Base-by-base conservation (phyloP, 768 basidiomycete genomes). In the Boletus barrowsii region DNA sequence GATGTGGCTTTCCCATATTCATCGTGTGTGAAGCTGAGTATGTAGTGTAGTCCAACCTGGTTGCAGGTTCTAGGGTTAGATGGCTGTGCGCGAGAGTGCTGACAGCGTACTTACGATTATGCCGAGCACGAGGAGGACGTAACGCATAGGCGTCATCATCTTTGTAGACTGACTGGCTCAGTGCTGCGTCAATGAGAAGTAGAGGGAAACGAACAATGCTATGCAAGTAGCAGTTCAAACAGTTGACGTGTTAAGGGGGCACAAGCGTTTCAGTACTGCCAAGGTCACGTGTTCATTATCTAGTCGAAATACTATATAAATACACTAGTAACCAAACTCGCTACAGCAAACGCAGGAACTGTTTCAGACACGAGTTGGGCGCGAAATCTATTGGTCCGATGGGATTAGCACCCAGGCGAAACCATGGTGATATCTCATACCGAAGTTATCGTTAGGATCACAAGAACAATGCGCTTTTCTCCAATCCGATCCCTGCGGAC, bases 401-500 rank as follows among this genome's bases (percentile, higher is more conserved):
- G 24, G 40, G 17, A 20, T 70, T 30, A 67, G 56, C 40, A 35
- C 22, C 4, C 11, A 18, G 10, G 42, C 44, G 18, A 22, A 44
- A 51, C 1, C 20, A 32, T 2, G 33, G 30, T 35, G 45, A 14
- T 44, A 43, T 39, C 11, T 64, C 83, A 53, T 62, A 87, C 88
- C 88, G 57, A 90, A 90, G 69, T 85, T 90, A 44, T 92, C 82
- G 17, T 74, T 69, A 17, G 76, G 73, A 58, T 90, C 84, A 66
- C 93, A 97, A 82, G 89, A 93, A 63, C 94, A 96, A 66, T 88
- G 93, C 35, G 91, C 91, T 55, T 77, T 78, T 47, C 76, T 75
- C 72, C 93, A 92, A 8, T 80, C 68, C n/a, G 76, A 80, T n/a
- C 84, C 86, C 70, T 85, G 82, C 0, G 88, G 87, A 68, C 95